Base-by-base conservation (phyloP, 495 filamentous ascomycete genomes). In the Elasticomyces elasticus region DNA sequence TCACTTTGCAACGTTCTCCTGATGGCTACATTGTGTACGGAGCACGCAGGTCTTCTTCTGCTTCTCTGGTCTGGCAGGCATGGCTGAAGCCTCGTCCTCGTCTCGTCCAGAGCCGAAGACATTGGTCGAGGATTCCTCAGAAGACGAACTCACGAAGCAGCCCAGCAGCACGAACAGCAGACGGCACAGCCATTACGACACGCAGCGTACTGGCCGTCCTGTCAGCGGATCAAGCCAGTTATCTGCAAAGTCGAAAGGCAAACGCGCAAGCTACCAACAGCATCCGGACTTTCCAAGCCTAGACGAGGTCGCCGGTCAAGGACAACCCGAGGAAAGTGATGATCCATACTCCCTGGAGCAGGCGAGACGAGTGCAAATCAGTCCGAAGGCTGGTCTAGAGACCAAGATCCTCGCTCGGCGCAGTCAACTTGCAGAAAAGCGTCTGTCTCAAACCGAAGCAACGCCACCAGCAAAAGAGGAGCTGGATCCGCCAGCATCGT, bases 301-400 rank as follows among this genome's bases (percentile, higher is more conserved):
- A 22, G 48, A 56, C 27, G 66, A 66, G 46, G 31, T 66, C 24
- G 40, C 50, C n/a, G 50, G 27, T 15, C 2, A 26, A 6, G 42
- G 42, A 23, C 20, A 10, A 1, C 24, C 19, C 2, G 15, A 10
- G 9, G 37, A 42, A 25, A 13, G 17, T 15, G 30, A 23, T 10
- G 49, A 41, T 15, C 49, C 31, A 23, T 10, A 37, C 6, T 38
- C 49, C 2, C 49, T 51, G 30, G 49, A 51, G 28, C 49, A 51
- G 17, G 49, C 30, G 13, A 5, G 24, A 30, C n/a, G 5, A 6
- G 13, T 6, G 33, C 45, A 49, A 20, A 28, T 4, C 28, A 28
- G 28, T 25, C 45, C 45, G 2, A 33, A 49, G 45, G 13, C 42
- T 27, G 24, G 42, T 4, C 42, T 24, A 23, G 42, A 45, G 42